phyloP scores from a whole-genome alignment of 208 protist genomes.

The Leishmania amazonensis region DNA sequence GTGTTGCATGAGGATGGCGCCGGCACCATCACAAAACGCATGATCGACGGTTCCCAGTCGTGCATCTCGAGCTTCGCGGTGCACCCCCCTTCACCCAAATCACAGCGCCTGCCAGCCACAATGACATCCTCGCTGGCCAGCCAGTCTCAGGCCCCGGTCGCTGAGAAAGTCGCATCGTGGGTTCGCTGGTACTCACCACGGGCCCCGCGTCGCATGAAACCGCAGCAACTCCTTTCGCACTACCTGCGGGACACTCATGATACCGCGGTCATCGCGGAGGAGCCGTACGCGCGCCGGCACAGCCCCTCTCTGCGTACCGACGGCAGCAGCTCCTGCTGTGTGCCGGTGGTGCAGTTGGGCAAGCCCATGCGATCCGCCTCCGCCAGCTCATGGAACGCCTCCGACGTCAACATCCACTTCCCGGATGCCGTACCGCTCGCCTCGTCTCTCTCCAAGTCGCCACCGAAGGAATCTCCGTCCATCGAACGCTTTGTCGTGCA shows the following conservation, averaged over 20 bases:
- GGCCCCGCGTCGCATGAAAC: not conserved
- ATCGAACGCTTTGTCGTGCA: slow-evolving; percentile 13
- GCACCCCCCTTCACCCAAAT: slow-evolving; percentile 7
- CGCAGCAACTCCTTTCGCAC: not conserved
- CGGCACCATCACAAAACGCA: slow-evolving; percentile 33
- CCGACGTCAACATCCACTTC: not conserved
- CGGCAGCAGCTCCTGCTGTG: not conserved
- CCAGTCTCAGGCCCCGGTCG: not conserved
- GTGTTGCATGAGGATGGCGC: slow-evolving; percentile 43
- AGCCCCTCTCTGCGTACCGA: slow-evolving; percentile 20
- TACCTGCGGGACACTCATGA: not conserved
- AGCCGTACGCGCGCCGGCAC: not conserved
- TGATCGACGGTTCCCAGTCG: slow-evolving; percentile 30
- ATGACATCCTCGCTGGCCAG: not conserved
- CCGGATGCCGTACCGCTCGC: not conserved
- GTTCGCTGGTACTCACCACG: not conserved
- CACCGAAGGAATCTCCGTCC: not conserved
- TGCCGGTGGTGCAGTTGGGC: slow-evolving; percentile 17
- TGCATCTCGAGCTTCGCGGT: slow-evolving; percentile 4
- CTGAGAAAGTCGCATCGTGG: not conserved
- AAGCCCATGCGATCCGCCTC: slow-evolving; percentile 6
- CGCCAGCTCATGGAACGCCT: slow-evolving; percentile 6
- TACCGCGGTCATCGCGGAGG: not conserved
- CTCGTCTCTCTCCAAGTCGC: not conserved
- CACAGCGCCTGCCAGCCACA: not conserved